Base-by-base conservation (phyloP, 73 alveolate species). In the Durusdinium trenchii region DNA sequence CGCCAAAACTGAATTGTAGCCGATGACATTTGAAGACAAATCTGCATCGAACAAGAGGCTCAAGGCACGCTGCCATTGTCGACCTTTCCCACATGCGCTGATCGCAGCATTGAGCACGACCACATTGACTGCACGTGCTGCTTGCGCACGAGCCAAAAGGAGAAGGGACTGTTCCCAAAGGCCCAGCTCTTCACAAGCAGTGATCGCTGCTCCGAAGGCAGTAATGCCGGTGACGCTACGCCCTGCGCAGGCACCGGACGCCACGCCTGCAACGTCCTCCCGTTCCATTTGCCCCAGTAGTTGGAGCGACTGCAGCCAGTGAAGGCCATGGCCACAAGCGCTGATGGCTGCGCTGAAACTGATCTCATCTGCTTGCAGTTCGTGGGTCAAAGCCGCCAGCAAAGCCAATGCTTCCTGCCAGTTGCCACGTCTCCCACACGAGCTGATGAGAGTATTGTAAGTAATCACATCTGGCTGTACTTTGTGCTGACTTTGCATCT, bases 131-230 rank as follows among this genome's bases (percentile, higher is more conserved):
- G 89, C 89, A 1, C 32, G 30, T 23, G 61, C 89, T 18, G 61
- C 64, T 1, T 1, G 7, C 10, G 89, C 89, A 43, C 23, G 62
- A 16, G 89, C 60, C 89, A 78, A 78, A 38, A 78, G 43, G 35
- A 28, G 62, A 57, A 78, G 64, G 6, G 64, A 10, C 28, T 43
- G 60, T 6, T 42, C 62, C 89, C 89, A 78, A 43, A 78, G 89
- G 42, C 89, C 89, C 64, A 43, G 23, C 40, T 46, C 95, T 50
- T 87, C 95, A 38, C 95, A 87, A 36, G 95, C 95, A 10, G 85
- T 62, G 67, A 87, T 87, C 46, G 95, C 95, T 50, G 95, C 95
- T 9, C 95, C 95, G 43, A 61, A 87, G 51, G 95, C 95, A 28
- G 95, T 87, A 40, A 73, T 10, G 38, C 85, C 51, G 3, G 67